Percentiles rank a stretch among this genome's conserved stretches.
These are phyloP conservation scores for Ogataea henricii DNA, from an alignment of 805 yeast genomes.

Conservation along the genomic window DNA sequence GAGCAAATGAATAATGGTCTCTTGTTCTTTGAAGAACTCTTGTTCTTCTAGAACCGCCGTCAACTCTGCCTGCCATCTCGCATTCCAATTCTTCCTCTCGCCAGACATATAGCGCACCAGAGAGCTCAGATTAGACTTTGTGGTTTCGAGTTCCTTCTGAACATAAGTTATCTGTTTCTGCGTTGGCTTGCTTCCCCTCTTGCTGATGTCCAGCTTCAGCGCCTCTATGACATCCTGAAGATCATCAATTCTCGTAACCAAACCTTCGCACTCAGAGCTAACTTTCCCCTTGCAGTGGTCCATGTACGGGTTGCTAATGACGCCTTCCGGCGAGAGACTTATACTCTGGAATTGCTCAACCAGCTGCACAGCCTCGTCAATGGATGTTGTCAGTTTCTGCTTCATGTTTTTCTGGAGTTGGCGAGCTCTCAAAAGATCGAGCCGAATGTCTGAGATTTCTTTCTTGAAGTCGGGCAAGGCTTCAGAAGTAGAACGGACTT, in stretches of 20 bases:
- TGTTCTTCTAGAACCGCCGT: constrained; percentile 93
- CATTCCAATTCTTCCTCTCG: constrained; percentile 86
- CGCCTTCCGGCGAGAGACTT: constrained; percentile 28
- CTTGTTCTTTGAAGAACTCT: constrained; percentile 87
- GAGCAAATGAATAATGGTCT: constrained; percentile 76
- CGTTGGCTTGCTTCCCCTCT: constrained; percentile 82
- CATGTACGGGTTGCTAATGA: constrained; percentile 53
- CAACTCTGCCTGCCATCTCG: constrained; percentile 88
- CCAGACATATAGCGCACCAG: constrained; percentile 62
- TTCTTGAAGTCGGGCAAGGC: constrained; percentile 19
- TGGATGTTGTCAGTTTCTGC: constrained; percentile 41
- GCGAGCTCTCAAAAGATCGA: constrained; percentile 59
- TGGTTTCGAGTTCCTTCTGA: constrained; percentile 60
- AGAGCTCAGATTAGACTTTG: constrained; percentile 50
- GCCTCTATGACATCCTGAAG: constrained; percentile 90
- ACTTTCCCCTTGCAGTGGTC: constrained; percentile 71
- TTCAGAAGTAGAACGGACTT: background rate
- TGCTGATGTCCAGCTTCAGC: constrained; percentile 86
- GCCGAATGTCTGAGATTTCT: constrained; percentile 48
- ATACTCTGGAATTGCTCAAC: constrained; percentile 52
- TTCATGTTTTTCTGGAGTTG: constrained; percentile 54
- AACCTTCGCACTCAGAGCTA: constrained; percentile 71
- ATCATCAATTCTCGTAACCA: constrained; percentile 84
- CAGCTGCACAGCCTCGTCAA: constrained; percentile 46
- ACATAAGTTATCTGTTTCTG: constrained; percentile 70